Conservation (phyloP, 495 filamentous ascomycete species). For the Talaromyces stipitatus region DNA sequence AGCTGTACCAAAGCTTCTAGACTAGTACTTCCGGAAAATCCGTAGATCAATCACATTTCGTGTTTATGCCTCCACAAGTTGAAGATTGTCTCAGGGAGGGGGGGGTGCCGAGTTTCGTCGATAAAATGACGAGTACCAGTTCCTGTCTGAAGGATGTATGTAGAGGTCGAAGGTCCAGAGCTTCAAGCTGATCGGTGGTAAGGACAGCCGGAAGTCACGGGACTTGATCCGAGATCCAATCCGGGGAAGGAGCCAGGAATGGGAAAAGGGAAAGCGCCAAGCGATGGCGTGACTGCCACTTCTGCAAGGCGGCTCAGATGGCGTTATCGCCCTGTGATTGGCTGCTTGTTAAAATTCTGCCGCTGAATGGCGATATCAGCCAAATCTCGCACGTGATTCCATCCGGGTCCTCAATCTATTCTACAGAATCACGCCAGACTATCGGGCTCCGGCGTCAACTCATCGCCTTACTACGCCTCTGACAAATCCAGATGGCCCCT, state of each 20-base stretch:
- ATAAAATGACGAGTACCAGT: background rate
- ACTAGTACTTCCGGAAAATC: background rate
- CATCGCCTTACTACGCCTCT: background rate
- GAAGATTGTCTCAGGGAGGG: background rate
- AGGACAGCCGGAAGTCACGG: background rate
- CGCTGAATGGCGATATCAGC: background rate
- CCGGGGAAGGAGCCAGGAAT: background rate
- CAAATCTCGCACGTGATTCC: constrained; percentile 1
- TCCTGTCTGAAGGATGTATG: background rate
- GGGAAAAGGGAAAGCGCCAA: background rate
- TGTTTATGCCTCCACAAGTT: background rate
- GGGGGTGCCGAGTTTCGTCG: background rate
- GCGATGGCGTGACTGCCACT: background rate
- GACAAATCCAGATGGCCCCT: background rate
- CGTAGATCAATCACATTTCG: background rate
- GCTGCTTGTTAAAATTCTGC: background rate
- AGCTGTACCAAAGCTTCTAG: background rate
- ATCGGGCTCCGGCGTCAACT: background rate
- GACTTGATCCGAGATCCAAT: background rate
- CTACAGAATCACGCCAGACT: background rate
- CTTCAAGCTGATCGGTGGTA: background rate
- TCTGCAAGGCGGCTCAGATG: background rate
- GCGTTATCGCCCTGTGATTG: background rate
- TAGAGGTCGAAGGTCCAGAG: background rate
- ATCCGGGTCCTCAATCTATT: background rate